A percentile compares a stretch with the other conserved stretches of the same genome.
phyloP scores from a whole-genome alignment of 306 rosid genomes.

The Aeschynomene evenia region DNA sequence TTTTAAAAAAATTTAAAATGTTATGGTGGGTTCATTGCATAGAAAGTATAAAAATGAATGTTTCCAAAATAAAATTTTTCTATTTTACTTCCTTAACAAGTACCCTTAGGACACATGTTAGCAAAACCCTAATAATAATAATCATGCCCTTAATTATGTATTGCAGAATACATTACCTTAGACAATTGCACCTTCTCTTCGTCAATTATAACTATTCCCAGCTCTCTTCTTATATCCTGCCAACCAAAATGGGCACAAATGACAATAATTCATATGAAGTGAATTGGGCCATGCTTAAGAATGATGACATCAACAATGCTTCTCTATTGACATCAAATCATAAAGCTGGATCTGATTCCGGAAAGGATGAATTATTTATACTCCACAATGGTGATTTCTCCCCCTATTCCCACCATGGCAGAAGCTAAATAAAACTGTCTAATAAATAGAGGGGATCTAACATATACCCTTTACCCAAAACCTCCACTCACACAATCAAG shows the following conservation, averaged over 20 bases:
- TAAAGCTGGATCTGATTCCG: background rate
- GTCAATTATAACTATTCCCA: slow-evolving; percentile 38
- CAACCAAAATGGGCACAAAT: slow-evolving; percentile 18
- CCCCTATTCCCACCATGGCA: background rate
- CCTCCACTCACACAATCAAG: background rate
- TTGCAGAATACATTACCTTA: slow-evolving; percentile 38
- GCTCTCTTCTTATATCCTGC: slow-evolving; percentile 52
- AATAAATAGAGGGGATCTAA: background rate
- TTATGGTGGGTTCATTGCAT: too few relatives aligned
- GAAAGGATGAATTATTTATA: background rate
- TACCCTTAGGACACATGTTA: too few relatives aligned
- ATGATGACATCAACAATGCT: background rate
- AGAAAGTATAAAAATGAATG: too few relatives aligned
- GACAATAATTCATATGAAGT: background rate
- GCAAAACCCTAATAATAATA: too few relatives aligned
- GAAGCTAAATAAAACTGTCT: background rate
- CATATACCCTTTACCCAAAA: background rate
- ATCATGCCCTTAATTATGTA: background rate
- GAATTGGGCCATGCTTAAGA: background rate
- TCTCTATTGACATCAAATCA: background rate
- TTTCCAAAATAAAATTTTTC: too few relatives aligned
- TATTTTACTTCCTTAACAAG: too few relatives aligned
- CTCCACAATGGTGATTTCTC: background rate
- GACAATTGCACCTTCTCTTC: slow-evolving; percentile 36
- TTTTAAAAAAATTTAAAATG: too few relatives aligned